Percentiles rank a stretch among this genome's conserved stretches.
Conservation (phyloP, 2,329 filamentous ascomycete species). For the Colletotrichum endophyticum region DNA sequence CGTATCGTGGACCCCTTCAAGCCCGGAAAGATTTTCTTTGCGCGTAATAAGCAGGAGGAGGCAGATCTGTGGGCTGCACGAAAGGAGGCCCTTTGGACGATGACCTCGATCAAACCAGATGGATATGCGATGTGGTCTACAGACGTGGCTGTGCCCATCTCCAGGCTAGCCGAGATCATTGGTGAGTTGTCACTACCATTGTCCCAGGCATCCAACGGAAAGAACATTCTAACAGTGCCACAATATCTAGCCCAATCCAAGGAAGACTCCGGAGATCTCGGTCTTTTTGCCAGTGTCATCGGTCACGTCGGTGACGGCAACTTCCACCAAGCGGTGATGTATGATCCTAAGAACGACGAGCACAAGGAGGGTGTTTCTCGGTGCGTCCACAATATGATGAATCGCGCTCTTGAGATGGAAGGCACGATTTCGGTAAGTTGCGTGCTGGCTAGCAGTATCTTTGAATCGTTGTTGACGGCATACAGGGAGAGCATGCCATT, state of each 20-base stretch:
- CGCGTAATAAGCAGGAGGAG: constrained; percentile 67
- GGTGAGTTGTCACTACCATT: constrained; percentile 25
- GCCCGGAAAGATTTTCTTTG: constrained; percentile 71
- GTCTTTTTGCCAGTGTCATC: constrained; percentile 69
- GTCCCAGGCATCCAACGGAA: not conserved
- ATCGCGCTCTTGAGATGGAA: constrained; percentile 71
- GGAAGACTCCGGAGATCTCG: constrained; percentile 65
- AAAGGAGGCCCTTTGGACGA: constrained; percentile 77
- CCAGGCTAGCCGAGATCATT: constrained; percentile 73
- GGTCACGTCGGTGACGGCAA: constrained; percentile 79
- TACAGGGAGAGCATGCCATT: constrained; percentile 69
- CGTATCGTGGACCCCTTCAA: constrained; percentile 53
- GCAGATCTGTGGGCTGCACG: constrained; percentile 76
- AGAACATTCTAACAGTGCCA: rapidly evolving
- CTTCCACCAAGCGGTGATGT: constrained; percentile 63
- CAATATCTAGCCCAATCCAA: constrained; percentile 62
- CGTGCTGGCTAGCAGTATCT: constrained; percentile 35
- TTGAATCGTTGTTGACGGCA: not conserved
- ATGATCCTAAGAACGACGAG: constrained; percentile 54
- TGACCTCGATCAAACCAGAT: constrained; percentile 67
- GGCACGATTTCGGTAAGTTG: constrained; percentile 66
- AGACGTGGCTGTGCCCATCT: constrained; percentile 81
- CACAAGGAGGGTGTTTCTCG: constrained; percentile 54
- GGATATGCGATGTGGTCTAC: constrained; percentile 76
- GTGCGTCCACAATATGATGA: constrained; percentile 73